Evolutionary conservation across 78 protist genomes (phyloP), one percentile per base, ranked within the genome.

Genomic region (Cavenderia fasciculata): DNA sequence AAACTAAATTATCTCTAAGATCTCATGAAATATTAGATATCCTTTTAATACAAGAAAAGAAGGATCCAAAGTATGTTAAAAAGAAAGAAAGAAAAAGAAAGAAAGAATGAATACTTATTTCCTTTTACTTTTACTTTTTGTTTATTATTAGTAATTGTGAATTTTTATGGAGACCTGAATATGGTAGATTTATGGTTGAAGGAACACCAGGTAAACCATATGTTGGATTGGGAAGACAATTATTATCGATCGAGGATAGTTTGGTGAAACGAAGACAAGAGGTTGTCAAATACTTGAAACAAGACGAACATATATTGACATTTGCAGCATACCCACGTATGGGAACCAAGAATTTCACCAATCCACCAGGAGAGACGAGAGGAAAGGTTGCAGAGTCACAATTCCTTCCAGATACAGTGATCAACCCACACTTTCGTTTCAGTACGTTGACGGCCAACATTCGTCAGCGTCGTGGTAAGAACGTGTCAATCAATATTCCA

Each of bases 191-290:
- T 74, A 96, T 96, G 98, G 70, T 97, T 16, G 99, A 97, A 59
- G 97, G 97, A 68, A 96, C 98, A 10, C 99, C 99, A 23, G 95
- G 94, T 4, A 4, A 21, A 12, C 99, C 99, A 41, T 98, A 95
- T 88, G 59, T 34, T 16, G 77, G 70, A 21, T 18, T 78, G n/a
- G 87, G 87, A 51, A 62, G 61, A 62, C 87, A 78, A 59, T 59
- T 78, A 40, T 65, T 78, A 34, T 21, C 40, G 0, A 65, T 78
- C 19, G 51, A 78, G 47, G 40, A 34, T 23, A 69, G 66, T 57
- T 71, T 73, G 25, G 59, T 33, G 6, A 36, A n/a, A 7, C 59
- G 93, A 73, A 33, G 94, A 29, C 40, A 43, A 27, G 62, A 38
- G 29, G 74, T 88, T 11, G 61, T 49, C 10, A 66, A 34, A 34